phyloP scores from a whole-genome alignment of 305 asterid genomes.

The Fraxinus nigra region DNA sequence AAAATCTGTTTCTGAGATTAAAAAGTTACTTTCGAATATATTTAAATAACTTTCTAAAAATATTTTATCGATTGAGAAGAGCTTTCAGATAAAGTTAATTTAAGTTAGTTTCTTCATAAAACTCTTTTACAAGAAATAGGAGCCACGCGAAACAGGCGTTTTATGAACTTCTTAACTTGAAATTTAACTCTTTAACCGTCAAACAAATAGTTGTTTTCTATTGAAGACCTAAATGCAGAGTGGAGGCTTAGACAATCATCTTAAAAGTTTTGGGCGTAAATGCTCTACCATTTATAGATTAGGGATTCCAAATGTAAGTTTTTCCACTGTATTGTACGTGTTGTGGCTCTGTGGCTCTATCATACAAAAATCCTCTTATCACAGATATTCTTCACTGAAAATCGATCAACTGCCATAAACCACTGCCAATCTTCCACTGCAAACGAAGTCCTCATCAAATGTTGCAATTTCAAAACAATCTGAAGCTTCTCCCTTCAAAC shows the following conservation, averaged over 20 bases:
- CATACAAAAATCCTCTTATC: neutral
- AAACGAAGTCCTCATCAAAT: slow-evolving; percentile 20
- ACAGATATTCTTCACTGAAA: neutral
- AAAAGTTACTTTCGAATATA: too few relatives aligned
- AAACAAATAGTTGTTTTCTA: neutral
- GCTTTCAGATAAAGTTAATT: too few relatives aligned
- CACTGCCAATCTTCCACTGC: neutral
- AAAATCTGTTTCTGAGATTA: too few relatives aligned
- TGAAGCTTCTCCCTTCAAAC: slow-evolving; percentile 35
- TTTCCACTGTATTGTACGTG: neutral
- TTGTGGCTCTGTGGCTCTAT: neutral
- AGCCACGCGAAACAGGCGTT: neutral
- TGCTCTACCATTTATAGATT: neutral
- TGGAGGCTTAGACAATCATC: neutral
- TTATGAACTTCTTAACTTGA: neutral
- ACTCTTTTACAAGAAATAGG: neutral
- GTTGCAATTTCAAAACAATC: slow-evolving; percentile 43
- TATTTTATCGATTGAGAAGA: too few relatives aligned
- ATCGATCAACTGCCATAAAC: neutral
- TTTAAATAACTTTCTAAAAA: too few relatives aligned
- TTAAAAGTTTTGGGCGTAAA: neutral
- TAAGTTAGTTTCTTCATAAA: too few relatives aligned
- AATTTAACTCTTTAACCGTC: neutral
- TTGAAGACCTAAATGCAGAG: neutral
- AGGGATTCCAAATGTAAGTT: neutral